Base-by-base conservation (phyloP, 1,284 basidiomycete genomes). In the Heimioporus retisporus region DNA sequence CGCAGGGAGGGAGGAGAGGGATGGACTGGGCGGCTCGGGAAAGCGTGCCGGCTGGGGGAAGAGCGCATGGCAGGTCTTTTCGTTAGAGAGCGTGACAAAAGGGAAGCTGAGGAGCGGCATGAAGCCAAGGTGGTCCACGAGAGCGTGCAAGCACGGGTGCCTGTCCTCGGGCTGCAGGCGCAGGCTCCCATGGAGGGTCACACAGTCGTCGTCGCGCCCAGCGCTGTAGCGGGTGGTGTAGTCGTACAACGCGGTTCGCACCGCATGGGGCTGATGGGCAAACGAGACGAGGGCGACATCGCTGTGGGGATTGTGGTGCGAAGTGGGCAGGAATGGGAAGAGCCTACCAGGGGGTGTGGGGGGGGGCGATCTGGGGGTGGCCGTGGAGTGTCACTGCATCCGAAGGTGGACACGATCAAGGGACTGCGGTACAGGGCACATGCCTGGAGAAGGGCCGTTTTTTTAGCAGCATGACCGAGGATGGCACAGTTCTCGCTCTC, bases 201-300 rank as follows among this genome's bases (percentile, higher is more conserved):
- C 76, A 46, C 86, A 84, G 75, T 97, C 95, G 74, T 93, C 93
- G 50, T 97, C 95, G 23, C 93, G 85, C 50, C 96, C 86, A 0
- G 93, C 91, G 28, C 94, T 95, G 75, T 97, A 98, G 6, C 96
- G 89, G 2, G 95, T 94, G 0, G 95, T 94, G 75, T 93, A 97
- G 80, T 98, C 96, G 68, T 93, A 93, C 79, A 98, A 98, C n/a
- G 87, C 93, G 10, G 92, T 85, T 0, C 89, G 87, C 0, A 85
- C 80, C 0, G 86, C 81, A 55, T 82, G 83, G 6, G 84, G 82
- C 53, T 90, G 85, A 66, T 93, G 89, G 1, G 90, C 86, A 73
- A 96, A 96, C 0, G 92, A 92, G 7, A 96, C 91, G 57, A 93
- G 83, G 10, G 88, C 82, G 48, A 96, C 80, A 19, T 81, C 80